Evolutionary conservation across 2,329 filamentous ascomycete genomes (phyloP), one percentile per base, ranked within the genome.

Genomic region (Bipolaris oryzae): DNA sequence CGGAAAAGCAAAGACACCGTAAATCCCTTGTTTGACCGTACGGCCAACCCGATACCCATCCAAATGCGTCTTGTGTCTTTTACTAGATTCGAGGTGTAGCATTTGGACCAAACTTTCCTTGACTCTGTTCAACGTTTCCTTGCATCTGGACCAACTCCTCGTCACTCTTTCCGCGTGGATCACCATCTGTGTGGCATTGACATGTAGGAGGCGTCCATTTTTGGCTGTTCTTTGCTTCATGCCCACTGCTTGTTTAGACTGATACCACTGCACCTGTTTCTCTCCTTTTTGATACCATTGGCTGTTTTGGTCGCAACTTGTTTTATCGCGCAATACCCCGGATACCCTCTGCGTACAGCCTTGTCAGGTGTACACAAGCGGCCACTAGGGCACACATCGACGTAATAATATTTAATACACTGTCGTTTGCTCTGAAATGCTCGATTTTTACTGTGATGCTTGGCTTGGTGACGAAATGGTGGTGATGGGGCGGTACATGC

Each of bases 191-290:
- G 71, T 66, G 70, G 71, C 73, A 72, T 68, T 67, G 68, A 67
- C 69, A 71, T 71, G 67, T 71, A 68, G 69, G 67, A 63, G 64
- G 62, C 65, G 65, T 70, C 69, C 64, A 68, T 41, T 69, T 66
- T 65, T 71, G 64, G 54, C 66, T 67, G 59, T 68, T 65, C 63
- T 63, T 57, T 72, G 67, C 67, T 71, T 37, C 68, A 67, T 71
- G 70, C 66, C 67, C 63, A 63, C 62, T 54, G 68, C 68, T 73
- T 74, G 69, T 74, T 74, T 76, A 77, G 75, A 76, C 75, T 77
- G 75, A 76, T 77, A 77, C 74, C 75, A 77, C 74, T 74, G 69
- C 71, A 71, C 62, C 67, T 72, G 66, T 71, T 74, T 71, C 63
- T 73, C 66, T 72, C 66, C 53, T 74, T 75, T 75, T 75, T 75